Evolutionary conservation across 148 eudicot species (phyloP), one percentile per base, ranked within the genome.

Genomic region (Pharnaceum exiguum): DNA sequence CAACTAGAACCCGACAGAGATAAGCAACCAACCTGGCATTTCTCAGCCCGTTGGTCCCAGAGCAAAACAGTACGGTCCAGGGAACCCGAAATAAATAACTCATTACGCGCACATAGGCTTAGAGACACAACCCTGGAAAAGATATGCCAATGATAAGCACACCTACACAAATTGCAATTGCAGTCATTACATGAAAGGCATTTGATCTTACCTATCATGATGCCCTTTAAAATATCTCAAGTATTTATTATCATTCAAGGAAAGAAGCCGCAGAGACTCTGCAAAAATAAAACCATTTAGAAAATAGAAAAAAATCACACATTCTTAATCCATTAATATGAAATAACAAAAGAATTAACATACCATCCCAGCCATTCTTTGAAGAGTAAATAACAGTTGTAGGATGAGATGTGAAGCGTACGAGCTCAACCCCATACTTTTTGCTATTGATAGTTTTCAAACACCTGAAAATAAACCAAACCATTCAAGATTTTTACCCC

Each of bases 321-420:
- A 35, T 53, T 19, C 7, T 21, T 10, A 43, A 44, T 32, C 13
- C 30, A 29, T 22, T 39, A 10, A 10, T 51, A n/a, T 2, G 11
- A 15, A 27, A 24, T 48, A 37, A 29, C 57, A 21, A 27, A 6
- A 21, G 53, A 44, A 56, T 46, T 45, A 52, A 54, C 86, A 51
- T 83, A 93, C 98, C 99, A 77, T 93, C 99, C 99, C 99, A 93
- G 28, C 99, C 99, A 82, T 93, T 93, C 78, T 89, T 93, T 42
- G 99, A 93, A 43, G 99, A 93, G 75, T 93, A 93, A 48, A 93
- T 93, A 60, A 93, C 96, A 51, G 99, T 93, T 32, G 95, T 81
- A 15, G 99, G 96, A 65, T 93, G 99, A 65, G 96, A 74, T 30
- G 99, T 89, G 69, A 89, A 93, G 75, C 85, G 68, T 37, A 93